These are phyloP conservation scores for Camillea tinctor DNA, from an alignment of 2,329 filamentous ascomycete species.

Conservation along the genomic window DNA sequence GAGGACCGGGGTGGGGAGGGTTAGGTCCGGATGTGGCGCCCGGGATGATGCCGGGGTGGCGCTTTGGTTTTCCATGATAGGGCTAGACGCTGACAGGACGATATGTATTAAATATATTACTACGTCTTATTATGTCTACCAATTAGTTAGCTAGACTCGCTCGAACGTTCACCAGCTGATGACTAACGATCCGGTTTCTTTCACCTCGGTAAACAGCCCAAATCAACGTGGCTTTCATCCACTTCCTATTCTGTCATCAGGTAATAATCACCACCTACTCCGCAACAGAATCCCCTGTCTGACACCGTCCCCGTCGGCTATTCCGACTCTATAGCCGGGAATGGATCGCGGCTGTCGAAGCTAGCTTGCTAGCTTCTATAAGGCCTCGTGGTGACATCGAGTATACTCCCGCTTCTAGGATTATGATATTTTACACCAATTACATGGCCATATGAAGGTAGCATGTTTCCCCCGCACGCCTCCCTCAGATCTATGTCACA, in stretches of 20 bases:
- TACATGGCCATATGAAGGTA: neutral
- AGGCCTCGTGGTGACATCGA: neutral
- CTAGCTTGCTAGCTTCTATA: neutral
- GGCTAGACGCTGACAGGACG: neutral
- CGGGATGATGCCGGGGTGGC: neutral
- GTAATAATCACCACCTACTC: neutral
- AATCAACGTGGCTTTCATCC: neutral
- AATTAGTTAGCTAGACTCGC: no score
- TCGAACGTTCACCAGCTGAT: no score
- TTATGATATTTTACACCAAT: neutral
- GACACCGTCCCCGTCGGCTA: neutral
- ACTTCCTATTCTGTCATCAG: neutral
- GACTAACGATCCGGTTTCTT: no score
- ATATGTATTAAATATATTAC: neutral
- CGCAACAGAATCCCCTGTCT: neutral
- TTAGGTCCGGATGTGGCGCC: slow-evolving; percentile 36
- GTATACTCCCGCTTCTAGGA: neutral
- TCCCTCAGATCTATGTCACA: neutral
- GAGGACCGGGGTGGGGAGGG: slow-evolving; percentile 45
- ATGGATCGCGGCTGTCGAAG: neutral
- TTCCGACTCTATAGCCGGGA: neutral
- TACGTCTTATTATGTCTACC: no score
- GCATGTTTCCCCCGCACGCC: neutral
- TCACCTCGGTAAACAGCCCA: neutral
- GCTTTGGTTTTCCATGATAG: neutral